phyloP scores from a whole-genome alignment of 2,329 filamentous ascomycete genomes.

The Ceratocystis destructans region DNA sequence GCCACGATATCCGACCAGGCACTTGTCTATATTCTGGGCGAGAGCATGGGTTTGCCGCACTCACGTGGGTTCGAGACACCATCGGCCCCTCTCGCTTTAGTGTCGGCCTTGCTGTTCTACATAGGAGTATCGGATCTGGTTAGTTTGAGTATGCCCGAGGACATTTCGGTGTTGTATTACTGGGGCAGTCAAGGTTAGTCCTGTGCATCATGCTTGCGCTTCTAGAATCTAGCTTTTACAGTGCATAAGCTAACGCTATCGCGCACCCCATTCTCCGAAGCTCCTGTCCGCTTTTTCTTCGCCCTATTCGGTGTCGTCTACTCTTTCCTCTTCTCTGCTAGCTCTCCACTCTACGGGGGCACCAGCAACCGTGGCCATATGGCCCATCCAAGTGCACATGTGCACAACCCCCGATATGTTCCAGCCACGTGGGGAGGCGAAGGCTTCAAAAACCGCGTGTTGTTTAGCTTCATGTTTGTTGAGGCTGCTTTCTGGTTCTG shows the following conservation, averaged over 20 bases:
- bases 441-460: conserved; percentile 65
- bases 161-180: conserved; percentile 47
- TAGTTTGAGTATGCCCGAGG: conserved; percentile 53
- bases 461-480: conserved; percentile 74
- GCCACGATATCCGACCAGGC: conserved; percentile 61
- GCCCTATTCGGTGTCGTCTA: conserved; percentile 50
- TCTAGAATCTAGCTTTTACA: too few species aligned
- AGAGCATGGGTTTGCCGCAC: conserved; percentile 64
- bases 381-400: conserved; percentile 27
- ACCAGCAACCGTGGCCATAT: conserved; percentile 25
- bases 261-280: conserved; percentile 23
- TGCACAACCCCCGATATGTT: conserved; percentile 27
- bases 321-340: conserved; percentile 45
- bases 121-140: conserved; percentile 51
- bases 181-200: conserved; percentile 52
- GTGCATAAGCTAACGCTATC: conserved; percentile 13
- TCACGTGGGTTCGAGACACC: conserved; percentile 54
- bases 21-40: conserved; percentile 66
- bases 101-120: conserved; percentile 52
- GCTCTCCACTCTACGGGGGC: conserved; percentile 35
- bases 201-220: conserved; percentile 21
- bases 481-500: conserved; percentile 82
- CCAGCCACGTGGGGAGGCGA: conserved; percentile 42
- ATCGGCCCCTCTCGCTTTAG: conserved; percentile 58
- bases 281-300: conserved; percentile 51